These are phyloP conservation scores for Penicillium sp. DNA, from an alignment of 2,329 filamentous ascomycete species.

Conservation along the genomic window DNA sequence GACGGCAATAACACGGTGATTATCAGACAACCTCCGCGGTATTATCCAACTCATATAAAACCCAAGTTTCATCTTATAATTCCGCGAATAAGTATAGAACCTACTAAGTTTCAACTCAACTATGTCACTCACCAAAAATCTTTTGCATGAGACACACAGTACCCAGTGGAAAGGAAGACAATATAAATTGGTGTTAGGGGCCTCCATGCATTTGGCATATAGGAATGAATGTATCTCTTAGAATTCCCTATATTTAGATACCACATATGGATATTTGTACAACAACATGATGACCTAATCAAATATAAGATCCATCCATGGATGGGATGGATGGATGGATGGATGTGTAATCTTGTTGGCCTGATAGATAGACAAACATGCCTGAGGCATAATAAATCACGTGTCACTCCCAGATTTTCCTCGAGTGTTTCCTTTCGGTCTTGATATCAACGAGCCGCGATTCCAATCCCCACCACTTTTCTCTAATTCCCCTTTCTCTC, in stretches of 20 bases:
- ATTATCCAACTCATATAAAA: neutral
- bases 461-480: conserved; percentile 17
- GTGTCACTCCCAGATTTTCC: conserved; percentile 37
- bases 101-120: neutral
- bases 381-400: conserved; percentile 20
- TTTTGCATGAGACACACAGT: neutral
- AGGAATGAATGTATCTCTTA: no score
- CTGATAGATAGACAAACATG: neutral
- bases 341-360: neutral
- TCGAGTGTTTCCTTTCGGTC: conserved; percentile 32
- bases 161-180: neutral
- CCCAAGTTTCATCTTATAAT: neutral
- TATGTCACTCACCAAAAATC: neutral
- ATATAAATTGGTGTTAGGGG: neutral
- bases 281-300: no score
- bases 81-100: no score
- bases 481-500: conserved; percentile 3
- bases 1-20: neutral
- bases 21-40: no score
- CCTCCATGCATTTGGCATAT: no score
- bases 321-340: no score
- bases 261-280: no score
- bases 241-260: no score
- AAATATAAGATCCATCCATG: no score
- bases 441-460: conserved; percentile 23